Percentiles rank a stretch among this genome's conserved stretches.
Conservation (phyloP, 371 early-diverging fungal species). For the Smittium culicis region DNA sequence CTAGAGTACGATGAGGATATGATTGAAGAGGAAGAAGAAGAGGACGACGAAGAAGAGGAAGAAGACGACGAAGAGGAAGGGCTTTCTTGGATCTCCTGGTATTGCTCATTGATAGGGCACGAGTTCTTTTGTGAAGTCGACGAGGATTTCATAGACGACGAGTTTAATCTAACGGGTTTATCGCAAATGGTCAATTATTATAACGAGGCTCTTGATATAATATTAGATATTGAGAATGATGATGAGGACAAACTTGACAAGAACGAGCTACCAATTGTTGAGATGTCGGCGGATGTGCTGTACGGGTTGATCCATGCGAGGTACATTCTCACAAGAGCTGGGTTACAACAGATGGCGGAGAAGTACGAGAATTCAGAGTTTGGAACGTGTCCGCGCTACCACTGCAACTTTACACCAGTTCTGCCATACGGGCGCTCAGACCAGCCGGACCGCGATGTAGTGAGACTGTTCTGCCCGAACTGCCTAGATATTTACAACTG, state of each 20-base stretch:
- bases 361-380: conserved; percentile 78
- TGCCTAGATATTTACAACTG: conserved; percentile 92
- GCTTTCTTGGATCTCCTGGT: conserved; percentile 75
- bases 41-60: too few species aligned
- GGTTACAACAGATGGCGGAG: conserved; percentile 75
- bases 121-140: conserved; percentile 89
- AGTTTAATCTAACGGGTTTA: conserved; percentile 89
- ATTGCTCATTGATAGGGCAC: conserved; percentile 70
- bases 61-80: background rate
- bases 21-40: too few species aligned
- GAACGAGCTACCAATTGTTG: conserved; percentile 52
- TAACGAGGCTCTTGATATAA: conserved; percentile 77
- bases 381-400: conserved; percentile 89
- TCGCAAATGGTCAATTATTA: conserved; percentile 63
- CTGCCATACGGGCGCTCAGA: conserved; percentile 85
- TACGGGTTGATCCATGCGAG: conserved; percentile 89
- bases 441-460: conserved; percentile 58
- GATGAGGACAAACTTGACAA: conserved; percentile 47
- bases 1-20: too few species aligned
- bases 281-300: conserved; percentile 64
- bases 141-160: conserved; percentile 85
- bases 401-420: conserved; percentile 67
- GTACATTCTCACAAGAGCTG: conserved; percentile 74
- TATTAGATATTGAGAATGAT: conserved; percentile 66
- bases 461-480: conserved; percentile 85